phyloP scores from a whole-genome alignment of 2,329 filamentous ascomycete species.

The Alternaria dauci region DNA sequence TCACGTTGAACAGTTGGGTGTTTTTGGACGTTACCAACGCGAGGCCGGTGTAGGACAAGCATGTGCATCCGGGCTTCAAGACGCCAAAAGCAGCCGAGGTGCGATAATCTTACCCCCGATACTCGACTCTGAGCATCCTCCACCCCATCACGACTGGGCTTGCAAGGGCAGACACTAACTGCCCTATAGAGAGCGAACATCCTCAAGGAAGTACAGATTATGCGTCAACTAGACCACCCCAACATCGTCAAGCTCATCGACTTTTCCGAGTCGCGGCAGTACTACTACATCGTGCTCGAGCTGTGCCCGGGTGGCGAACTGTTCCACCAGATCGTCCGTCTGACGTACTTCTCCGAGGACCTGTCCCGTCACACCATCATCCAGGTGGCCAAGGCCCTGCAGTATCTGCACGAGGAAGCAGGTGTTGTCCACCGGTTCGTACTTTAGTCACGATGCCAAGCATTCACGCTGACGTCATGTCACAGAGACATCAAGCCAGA shows the following conservation, averaged over 20 bases:
- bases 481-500: conserved; percentile 96
- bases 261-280: conserved; percentile 91
- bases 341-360: conserved; percentile 98
- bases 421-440: conserved; percentile 95
- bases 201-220: conserved; percentile 97
- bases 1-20: conserved; percentile 30
- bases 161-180: conserved; percentile 53
- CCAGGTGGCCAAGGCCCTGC: conserved; percentile 92
- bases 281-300: conserved; percentile 97
- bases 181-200: conserved; percentile 86
- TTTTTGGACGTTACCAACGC: conserved; percentile 59
- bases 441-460: conserved; percentile 10
- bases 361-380: conserved; percentile 92
- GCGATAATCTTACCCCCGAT: conserved; percentile 58
- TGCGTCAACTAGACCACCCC: conserved; percentile 94
- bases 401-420: conserved; percentile 92
- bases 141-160: conserved; percentile 26
- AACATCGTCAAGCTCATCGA: conserved; percentile 95
- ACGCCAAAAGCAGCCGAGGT: conserved; percentile 96
- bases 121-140: conserved; percentile 44
- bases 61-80: conserved; percentile 96
- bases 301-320: conserved; percentile 94
- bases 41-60: conserved; percentile 74
- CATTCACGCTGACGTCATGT: conserved; percentile 48
- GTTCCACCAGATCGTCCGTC: conserved; percentile 96